phyloP scores from a whole-genome alignment of 192 early-diverging fungal species.

The Linnemannia schmuckeri region DNA sequence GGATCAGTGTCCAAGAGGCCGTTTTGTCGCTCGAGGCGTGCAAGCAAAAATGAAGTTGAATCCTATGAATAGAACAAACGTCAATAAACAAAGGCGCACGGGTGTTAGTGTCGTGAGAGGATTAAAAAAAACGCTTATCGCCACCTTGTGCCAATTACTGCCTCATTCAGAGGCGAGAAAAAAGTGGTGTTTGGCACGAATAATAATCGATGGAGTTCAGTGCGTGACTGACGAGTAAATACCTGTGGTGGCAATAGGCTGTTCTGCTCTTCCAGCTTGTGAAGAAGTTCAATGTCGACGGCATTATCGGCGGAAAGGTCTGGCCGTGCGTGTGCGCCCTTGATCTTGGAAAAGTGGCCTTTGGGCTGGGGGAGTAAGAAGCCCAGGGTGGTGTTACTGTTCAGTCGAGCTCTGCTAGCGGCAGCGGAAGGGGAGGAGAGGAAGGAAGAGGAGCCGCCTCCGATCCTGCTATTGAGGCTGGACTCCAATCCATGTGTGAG shows the following conservation, averaged over 20 bases:
- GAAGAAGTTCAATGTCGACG: constrained; percentile 57
- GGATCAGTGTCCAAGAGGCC: constrained; percentile 71
- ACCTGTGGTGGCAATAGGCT: constrained; percentile 69
- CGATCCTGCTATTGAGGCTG: constrained; percentile 37
- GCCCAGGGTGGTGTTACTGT: constrained; percentile 43
- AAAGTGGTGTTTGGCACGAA: neutral
- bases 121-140: neutral
- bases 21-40: constrained; percentile 73
- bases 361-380: constrained; percentile 50
- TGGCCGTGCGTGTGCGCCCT: constrained; percentile 20
- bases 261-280: constrained; percentile 70
- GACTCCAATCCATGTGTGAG: constrained; percentile 47
- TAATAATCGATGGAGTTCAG: neutral
- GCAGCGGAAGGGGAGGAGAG: constrained; percentile 32
- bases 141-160: neutral
- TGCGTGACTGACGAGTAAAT: constrained; percentile 7
- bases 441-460: constrained; percentile 29
- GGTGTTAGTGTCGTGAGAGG: neutral
- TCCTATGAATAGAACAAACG: constrained; percentile 53
- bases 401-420: constrained; percentile 42
- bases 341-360: constrained; percentile 53
- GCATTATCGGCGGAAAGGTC: constrained; percentile 17
- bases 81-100: neutral
- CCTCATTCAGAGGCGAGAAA: neutral
- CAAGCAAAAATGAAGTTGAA: constrained; percentile 68